phyloP scores from a whole-genome alignment of 108 stramenopile species.

The Cyclotella cryptica region DNA sequence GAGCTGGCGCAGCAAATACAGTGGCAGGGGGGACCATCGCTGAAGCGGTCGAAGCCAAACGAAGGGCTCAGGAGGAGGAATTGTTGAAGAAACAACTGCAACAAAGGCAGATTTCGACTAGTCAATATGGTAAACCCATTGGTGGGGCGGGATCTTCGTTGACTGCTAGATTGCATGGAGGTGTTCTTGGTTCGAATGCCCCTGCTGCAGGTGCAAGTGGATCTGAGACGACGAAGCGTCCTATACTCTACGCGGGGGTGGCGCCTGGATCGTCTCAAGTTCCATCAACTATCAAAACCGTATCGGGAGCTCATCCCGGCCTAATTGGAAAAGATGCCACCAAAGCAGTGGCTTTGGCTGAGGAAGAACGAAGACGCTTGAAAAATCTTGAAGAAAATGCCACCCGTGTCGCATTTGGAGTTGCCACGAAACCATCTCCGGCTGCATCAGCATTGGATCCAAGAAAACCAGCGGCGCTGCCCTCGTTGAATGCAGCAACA shows the following conservation, averaged over 20 bases:
- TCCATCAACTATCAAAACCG: constrained; percentile 67
- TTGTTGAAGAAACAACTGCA: constrained; percentile 48
- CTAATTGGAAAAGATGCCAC: constrained; percentile 55
- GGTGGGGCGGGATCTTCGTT: constrained; percentile 38
- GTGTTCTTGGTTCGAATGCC: constrained; percentile 26
- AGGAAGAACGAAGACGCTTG: constrained; percentile 36
- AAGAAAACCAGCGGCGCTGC: constrained; percentile 22
- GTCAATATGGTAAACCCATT: constrained; percentile 20
- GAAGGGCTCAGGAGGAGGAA: constrained; percentile 57
- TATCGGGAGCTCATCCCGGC: constrained; percentile 69
- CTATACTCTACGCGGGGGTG: constrained; percentile 82
- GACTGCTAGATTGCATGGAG: constrained; percentile 41
- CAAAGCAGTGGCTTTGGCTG: constrained; percentile 33
- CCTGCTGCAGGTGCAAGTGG: neutral
- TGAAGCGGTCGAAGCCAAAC: constrained; percentile 68
- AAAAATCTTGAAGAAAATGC: constrained; percentile 41
- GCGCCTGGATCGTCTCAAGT: constrained; percentile 79
- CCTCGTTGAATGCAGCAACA: neutral
- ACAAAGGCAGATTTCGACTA: constrained; percentile 8
- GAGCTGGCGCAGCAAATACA: constrained; percentile 35
- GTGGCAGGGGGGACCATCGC: constrained; percentile 60
- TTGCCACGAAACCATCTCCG: constrained; percentile 11
- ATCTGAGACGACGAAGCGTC: constrained; percentile 25
- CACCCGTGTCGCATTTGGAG: constrained; percentile 35
- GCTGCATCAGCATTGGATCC: constrained; percentile 10